These are phyloP conservation scores for Allantophomopsis cytisporea DNA, from an alignment of 2,329 filamentous ascomycete species.

Conservation along the genomic window DNA sequence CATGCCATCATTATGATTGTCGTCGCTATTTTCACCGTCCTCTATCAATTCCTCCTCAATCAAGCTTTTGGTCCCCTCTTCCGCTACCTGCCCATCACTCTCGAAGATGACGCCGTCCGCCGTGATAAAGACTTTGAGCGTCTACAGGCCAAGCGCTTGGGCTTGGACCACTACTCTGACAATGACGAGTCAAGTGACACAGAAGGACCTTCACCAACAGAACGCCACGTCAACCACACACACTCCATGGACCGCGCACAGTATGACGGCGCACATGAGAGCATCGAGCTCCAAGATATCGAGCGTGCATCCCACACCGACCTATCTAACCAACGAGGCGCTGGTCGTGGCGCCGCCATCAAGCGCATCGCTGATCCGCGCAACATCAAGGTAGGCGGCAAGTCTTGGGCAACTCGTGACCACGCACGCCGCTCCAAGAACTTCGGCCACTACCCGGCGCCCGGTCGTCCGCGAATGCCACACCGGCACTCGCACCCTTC, in stretches of 20 bases:
- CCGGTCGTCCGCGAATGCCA: slow-evolving; percentile 23
- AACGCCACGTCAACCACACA: slow-evolving; percentile 10
- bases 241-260: slow-evolving; percentile 10
- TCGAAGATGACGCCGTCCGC: slow-evolving; percentile 89
- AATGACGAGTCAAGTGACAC: slow-evolving; percentile 23
- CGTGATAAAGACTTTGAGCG: slow-evolving; percentile 81
- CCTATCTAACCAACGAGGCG: neutral
- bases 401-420: slow-evolving; percentile 13
- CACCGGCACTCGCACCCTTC: slow-evolving; percentile 15
- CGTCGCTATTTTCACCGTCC: slow-evolving; percentile 50
- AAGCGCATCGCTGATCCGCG: slow-evolving; percentile 10
- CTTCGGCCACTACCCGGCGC: slow-evolving; percentile 32
- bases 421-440: slow-evolving; percentile 21
- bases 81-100: slow-evolving; percentile 81
- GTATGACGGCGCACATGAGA: slow-evolving; percentile 22
- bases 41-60: slow-evolving; percentile 76
- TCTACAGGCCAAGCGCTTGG: slow-evolving; percentile 59
- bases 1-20: slow-evolving; percentile 83
- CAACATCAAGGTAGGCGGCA: slow-evolving; percentile 14
- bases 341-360: neutral
- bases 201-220: slow-evolving; percentile 14
- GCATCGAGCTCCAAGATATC: slow-evolving; percentile 29
- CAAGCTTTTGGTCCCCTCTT: slow-evolving; percentile 73
- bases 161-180: slow-evolving; percentile 40
- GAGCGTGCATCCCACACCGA: slow-evolving; percentile 5